A percentile compares a stretch with the other conserved stretches of the same genome.
phyloP scores from a whole-genome alignment of 2,329 filamentous ascomycete genomes.

The Ophiocordyceps camponoti-saundersi region DNA sequence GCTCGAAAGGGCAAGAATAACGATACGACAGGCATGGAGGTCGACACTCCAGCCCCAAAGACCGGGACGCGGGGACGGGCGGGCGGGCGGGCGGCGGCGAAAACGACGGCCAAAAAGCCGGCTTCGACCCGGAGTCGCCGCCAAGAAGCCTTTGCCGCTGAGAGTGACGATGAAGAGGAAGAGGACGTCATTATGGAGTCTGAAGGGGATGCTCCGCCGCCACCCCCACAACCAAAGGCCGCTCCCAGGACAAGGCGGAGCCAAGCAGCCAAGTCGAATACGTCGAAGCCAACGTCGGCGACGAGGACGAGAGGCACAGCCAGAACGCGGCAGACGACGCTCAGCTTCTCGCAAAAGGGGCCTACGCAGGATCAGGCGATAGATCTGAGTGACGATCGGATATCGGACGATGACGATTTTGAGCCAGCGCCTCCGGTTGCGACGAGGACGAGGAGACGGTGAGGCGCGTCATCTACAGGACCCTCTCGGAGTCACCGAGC shows the following conservation, averaged over 20 bases:
- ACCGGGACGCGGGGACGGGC: constrained; percentile 11
- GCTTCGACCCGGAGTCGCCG: constrained; percentile 18
- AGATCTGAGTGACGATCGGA: constrained; percentile 49
- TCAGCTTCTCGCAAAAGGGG: constrained; percentile 20
- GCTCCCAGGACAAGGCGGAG: constrained; percentile 14
- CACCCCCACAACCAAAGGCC: constrained; percentile 13
- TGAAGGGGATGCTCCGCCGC: constrained; percentile 24
- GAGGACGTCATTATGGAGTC: constrained; percentile 37
- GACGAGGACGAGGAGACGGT: constrained; percentile 15
- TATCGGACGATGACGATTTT: constrained; percentile 42
- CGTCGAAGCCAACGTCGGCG: constrained; percentile 4
- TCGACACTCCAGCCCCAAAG: constrained; percentile 12
- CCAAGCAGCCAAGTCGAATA: constrained; percentile 3
- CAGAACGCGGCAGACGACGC: constrained; percentile 14
- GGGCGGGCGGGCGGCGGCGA: constrained; percentile 16
- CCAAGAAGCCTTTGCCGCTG: constrained; percentile 12
- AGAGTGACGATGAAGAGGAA: constrained; percentile 25
- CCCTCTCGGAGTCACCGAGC: no score
- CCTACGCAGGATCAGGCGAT: constrained; percentile 28
- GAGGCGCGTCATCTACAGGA: no score
- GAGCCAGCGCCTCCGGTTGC: constrained; percentile 30
- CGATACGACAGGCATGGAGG: constrained; percentile 5
- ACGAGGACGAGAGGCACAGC: constrained; percentile 4
- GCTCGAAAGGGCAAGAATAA: constrained; percentile 7
- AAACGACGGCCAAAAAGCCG: constrained; percentile 27